phyloP scores from a whole-genome alignment of 441 rosid species.

The Corymbia calophylla region DNA sequence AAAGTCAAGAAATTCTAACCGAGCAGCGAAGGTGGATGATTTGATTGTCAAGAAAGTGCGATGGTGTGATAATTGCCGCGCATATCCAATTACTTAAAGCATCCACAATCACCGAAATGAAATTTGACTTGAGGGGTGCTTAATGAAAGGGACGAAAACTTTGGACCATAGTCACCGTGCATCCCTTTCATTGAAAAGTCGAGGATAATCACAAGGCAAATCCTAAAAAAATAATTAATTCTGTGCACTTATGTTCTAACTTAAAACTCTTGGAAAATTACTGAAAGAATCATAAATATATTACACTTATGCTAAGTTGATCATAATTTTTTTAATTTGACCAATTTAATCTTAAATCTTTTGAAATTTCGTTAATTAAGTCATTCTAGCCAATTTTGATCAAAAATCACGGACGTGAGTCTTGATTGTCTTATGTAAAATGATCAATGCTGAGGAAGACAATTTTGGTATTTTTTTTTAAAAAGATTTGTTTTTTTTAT shows the following conservation, averaged over 20 bases:
- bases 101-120: background rate
- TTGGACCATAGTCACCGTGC: background rate
- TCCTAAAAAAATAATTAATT: background rate
- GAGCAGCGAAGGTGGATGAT: background rate
- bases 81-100: background rate
- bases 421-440: fast-evolving
- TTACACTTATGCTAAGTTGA: background rate
- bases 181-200: background rate
- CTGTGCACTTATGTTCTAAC: background rate
- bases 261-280: background rate
- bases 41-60: background rate
- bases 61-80: background rate
- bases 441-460: fast-evolving
- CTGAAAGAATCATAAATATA: background rate
- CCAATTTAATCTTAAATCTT: fast-evolving
- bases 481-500: too few species aligned
- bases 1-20: background rate
- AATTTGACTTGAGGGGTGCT: background rate
- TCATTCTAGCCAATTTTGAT: background rate
- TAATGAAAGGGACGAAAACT: background rate
- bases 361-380: too few species aligned
- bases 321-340: too few species aligned
- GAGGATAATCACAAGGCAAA: background rate
- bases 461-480: too few species aligned
- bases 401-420: fast-evolving